Evolutionary conservation across 192 early-diverging fungal species (phyloP), one percentile per base, ranked within the genome.

Genomic region (Dissophora ornata): DNA sequence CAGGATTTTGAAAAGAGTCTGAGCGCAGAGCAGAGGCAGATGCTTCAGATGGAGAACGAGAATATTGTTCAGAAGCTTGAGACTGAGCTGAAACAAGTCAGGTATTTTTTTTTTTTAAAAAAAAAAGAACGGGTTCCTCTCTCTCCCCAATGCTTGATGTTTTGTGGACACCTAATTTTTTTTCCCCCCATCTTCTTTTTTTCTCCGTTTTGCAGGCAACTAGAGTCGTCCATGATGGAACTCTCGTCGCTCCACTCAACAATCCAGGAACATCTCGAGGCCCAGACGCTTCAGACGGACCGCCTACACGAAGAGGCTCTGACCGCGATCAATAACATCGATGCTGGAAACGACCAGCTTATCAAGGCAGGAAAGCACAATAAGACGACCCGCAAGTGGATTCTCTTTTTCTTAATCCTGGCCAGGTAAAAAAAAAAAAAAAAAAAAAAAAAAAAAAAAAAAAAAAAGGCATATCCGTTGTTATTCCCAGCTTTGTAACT

Each of bases 221-320:
- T 90, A 5, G 90, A 93, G 56, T 84, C 84, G 10, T 85, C 87
- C 60, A 71, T 94, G 49, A 52, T 90, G 50, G 92, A 94, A 73
- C 90, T 94, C 12, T 90, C 92, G 8, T 83, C 86, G 1, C 69
- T 94, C 24, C 90, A 92, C 58, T 82, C 89, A 4, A 87, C 89
- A 28, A 79, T 94, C 26, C 83, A 90, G n/a, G 89, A 83, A 52
- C 90, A 92, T 71, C 77, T 94, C 28, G 86, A 86, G 25, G 79
- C 85, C 0, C 91, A 94, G 65, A 92, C 91, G 33, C 79, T 84
- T 50, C 88, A 90, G 62, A 94, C 92, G 0, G 89, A 94, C 69
- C 80, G 80, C 32, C 64, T 94, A 25, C 89, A 94, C 57, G 87
- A 83, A 19, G 91, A 94, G 22, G 88, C 92, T 19, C 79, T 90